Base-by-base conservation (phyloP, 225 moss, liverwort and hornwort genomes). In the Bryum argenteum region DNA sequence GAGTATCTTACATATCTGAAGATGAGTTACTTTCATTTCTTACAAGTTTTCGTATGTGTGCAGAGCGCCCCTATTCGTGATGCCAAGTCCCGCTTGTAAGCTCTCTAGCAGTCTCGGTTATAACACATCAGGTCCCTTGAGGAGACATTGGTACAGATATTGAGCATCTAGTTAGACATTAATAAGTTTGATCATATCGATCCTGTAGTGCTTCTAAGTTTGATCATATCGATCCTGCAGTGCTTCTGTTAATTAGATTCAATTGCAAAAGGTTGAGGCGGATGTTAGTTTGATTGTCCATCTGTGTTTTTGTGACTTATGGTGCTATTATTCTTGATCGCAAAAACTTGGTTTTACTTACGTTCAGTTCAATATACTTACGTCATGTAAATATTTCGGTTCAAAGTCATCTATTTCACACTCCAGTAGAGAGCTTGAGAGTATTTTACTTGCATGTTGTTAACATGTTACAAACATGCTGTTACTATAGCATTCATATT, bases 41-140 rank as follows among this genome's bases (percentile, higher is more conserved):
- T 37, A 72, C 19, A 26, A 11, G 43, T 15, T 37, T 57, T 44
- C 14, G 54, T 72, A 52, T 52, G 28, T 81, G 56, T 76, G 79
- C 82, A 85, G 85, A 79, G 85, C 61, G 79, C 81, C 54, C 79
- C 76, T 11, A 50, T 82, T 53, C 67, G 28, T 17, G 77, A 85
- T 26, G 26, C 70, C 66, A 85, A 45, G 79, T 81, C 85, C 70
- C 85, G 85, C 52, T 73, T 85, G 60, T 85, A 65, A 82, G 58
- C 44, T 54, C 21, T 28, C 21, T 26, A 56, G 61, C 73, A 77
- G 68, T 45, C 65, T 72, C 15, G 57, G 23, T 65, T 5, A 22
- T 63, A 2, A 77, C 19, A 20, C 40, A 23, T 14, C 45, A 48
- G 54, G 66, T 58, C 44, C 67, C 50, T 56, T 41, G 68, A 63